These are phyloP conservation scores for Ormosia emarginata DNA, from an alignment of 306 rosid species.

Conservation along the genomic window DNA sequence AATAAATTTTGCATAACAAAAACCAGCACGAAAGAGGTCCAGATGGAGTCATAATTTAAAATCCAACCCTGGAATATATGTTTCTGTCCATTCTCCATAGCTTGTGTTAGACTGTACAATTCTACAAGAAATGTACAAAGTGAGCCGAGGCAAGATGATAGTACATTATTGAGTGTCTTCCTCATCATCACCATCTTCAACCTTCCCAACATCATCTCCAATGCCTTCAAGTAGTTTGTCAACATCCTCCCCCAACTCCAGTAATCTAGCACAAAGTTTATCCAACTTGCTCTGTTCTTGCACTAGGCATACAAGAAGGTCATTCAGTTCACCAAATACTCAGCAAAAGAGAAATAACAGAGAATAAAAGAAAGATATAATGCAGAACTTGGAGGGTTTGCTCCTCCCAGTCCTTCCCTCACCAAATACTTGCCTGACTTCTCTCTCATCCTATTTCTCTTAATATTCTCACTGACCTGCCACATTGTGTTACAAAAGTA, in stretches of 20 bases:
- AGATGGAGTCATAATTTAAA: conserved; percentile 21
- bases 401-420: no score
- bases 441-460: no score
- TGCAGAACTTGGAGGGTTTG: no score
- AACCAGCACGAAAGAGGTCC: conserved; percentile 10
- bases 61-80: conserved; percentile 25
- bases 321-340: conserved; percentile 61
- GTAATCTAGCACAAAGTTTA: conserved; percentile 61
- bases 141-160: not conserved
- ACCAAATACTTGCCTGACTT: no score
- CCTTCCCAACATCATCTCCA: conserved; percentile 71
- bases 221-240: conserved; percentile 79
- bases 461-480: no score
- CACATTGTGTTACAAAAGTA: no score
- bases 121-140: conserved; percentile 22
- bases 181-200: conserved; percentile 57
- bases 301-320: conserved; percentile 90
- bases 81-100: conserved; percentile 7
- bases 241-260: conserved; percentile 89
- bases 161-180: conserved; percentile 9
- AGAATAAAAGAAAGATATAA: no score
- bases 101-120: conserved; percentile 42
- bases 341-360: no score
- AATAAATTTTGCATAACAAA: not conserved
- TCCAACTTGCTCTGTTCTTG: conserved; percentile 97